Evolutionary conservation across 441 rosid genomes (phyloP).

Genomic region (Populus trichocarpa): DNA sequence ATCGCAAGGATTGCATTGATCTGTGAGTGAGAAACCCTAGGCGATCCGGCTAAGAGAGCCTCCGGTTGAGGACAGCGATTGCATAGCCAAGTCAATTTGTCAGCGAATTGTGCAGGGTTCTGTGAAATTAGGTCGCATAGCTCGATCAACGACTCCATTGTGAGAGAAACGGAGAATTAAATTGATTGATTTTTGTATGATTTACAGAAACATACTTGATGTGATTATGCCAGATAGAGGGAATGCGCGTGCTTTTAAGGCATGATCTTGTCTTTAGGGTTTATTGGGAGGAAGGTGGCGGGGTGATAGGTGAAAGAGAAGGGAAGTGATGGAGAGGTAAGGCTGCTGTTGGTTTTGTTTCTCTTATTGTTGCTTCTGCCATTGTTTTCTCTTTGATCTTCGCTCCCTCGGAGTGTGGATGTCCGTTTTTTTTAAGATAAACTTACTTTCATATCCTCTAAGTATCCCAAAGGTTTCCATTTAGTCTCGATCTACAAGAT

Average conservation of each 20-base stretch:
- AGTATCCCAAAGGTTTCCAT: background rate
- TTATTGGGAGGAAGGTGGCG: background rate
- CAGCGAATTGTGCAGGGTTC: constrained; percentile 66
- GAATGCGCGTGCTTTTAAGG: background rate
- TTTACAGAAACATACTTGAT: background rate
- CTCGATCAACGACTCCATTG: constrained; percentile 83
- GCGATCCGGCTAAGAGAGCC: constrained; percentile 47
- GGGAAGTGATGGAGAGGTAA: background rate
- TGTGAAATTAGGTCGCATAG: constrained; percentile 75
- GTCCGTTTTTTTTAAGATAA: background rate
- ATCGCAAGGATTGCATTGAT: constrained; percentile 84
- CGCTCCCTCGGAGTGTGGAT: background rate
- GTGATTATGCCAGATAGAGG: background rate
- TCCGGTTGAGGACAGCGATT: constrained; percentile 88
- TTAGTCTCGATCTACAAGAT: no score
- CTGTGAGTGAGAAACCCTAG: constrained; percentile 77
- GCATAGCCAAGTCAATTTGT: constrained; percentile 87
- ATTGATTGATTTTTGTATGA: no score
- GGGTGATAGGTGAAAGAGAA: background rate
- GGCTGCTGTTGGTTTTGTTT: background rate
- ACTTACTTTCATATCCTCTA: background rate
- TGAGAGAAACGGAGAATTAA: background rate
- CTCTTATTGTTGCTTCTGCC: background rate
- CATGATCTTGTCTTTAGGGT: background rate
- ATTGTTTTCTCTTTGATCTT: background rate